A percentile compares a stretch with the other conserved stretches of the same genome.
Conservation (phyloP, 2,329 filamentous ascomycete species). For the Didymella keratinophila region DNA sequence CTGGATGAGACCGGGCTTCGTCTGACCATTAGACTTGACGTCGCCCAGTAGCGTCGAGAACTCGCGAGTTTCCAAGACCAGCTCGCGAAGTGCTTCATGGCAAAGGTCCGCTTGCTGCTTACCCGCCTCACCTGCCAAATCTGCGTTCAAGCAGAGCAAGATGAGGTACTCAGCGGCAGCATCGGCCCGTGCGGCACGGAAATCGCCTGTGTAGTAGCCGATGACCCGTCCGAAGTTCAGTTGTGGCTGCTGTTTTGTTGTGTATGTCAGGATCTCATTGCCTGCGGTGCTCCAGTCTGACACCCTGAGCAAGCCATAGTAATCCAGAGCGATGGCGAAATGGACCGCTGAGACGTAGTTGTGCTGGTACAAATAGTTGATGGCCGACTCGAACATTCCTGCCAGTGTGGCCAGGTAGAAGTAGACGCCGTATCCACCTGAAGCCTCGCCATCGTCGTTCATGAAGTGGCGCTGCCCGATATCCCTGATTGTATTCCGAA, state of each 20-base stretch:
- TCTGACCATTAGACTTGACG: conserved; percentile 82
- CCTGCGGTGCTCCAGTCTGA: conserved; percentile 75
- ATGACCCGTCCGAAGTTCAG: conserved; percentile 95
- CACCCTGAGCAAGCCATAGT: conserved; percentile 71
- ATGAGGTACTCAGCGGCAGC: conserved; percentile 93
- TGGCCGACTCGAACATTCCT: conserved; percentile 92
- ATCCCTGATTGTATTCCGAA: conserved; percentile 82
- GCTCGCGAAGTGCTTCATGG: conserved; percentile 89
- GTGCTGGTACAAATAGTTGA: conserved; percentile 90
- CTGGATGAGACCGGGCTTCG: conserved; percentile 87
- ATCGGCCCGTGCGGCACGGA: conserved; percentile 87
- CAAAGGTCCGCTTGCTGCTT: conserved; percentile 81
- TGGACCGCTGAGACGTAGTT: conserved; percentile 94
- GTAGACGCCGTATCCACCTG: conserved; percentile 83
- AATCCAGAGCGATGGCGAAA: conserved; percentile 88
- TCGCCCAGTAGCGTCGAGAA: conserved; percentile 95
- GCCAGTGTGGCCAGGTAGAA: conserved; percentile 91
- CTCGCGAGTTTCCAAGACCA: conserved; percentile 95
- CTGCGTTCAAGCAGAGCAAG: conserved; percentile 89
- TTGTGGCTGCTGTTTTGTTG: conserved; percentile 74
- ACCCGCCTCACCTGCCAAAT: conserved; percentile 76
- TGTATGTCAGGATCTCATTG: conserved; percentile 72
- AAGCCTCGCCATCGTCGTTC: conserved; percentile 78
- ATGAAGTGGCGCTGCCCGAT: conserved; percentile 92
- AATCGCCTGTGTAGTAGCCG: conserved; percentile 94